phyloP scores from a whole-genome alignment of 139 green algal species.

The Volvox africanus region DNA sequence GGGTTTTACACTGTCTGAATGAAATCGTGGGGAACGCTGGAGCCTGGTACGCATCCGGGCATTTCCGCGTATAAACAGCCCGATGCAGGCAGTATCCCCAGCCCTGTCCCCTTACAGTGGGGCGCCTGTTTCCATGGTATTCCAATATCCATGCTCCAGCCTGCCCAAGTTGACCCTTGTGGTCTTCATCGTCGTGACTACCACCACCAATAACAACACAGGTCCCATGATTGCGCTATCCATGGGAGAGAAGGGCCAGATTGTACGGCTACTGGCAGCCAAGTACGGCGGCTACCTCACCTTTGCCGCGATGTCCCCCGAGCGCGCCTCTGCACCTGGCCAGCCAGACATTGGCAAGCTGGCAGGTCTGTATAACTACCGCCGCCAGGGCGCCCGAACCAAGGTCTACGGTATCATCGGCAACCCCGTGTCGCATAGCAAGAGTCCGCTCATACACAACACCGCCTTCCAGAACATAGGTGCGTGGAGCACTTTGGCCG shows the following conservation, averaged over 20 bases:
- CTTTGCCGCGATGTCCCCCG: constrained; percentile 90
- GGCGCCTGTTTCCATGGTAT: too few species aligned
- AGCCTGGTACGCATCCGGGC: too few species aligned
- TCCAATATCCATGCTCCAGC: too few species aligned
- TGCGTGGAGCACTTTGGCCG: not conserved
- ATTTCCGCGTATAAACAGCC: too few species aligned
- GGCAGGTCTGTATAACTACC: constrained; percentile 53
- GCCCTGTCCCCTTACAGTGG: too few species aligned
- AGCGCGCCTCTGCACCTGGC: constrained; percentile 77
- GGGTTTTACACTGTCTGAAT: too few species aligned
- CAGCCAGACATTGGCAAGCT: constrained; percentile 68
- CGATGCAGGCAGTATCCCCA: too few species aligned
- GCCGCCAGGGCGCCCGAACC: constrained; percentile 74
- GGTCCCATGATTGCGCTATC: constrained; percentile 89
- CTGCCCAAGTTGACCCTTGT: too few species aligned
- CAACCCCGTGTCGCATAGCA: constrained; percentile 91
- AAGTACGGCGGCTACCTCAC: constrained; percentile 97
- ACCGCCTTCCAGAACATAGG: constrained; percentile 77
- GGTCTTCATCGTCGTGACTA: not conserved
- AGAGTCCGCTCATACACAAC: constrained; percentile 92
- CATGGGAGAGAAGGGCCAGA: constrained; percentile 93
- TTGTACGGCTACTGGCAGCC: constrained; percentile 89
- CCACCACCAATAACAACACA: constrained; percentile 26
- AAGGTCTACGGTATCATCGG: constrained; percentile 91
- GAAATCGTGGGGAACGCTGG: too few species aligned